Evolutionary conservation across 2,329 filamentous ascomycete genomes (phyloP).

Genomic region (Colletotrichum theobromicola): DNA sequence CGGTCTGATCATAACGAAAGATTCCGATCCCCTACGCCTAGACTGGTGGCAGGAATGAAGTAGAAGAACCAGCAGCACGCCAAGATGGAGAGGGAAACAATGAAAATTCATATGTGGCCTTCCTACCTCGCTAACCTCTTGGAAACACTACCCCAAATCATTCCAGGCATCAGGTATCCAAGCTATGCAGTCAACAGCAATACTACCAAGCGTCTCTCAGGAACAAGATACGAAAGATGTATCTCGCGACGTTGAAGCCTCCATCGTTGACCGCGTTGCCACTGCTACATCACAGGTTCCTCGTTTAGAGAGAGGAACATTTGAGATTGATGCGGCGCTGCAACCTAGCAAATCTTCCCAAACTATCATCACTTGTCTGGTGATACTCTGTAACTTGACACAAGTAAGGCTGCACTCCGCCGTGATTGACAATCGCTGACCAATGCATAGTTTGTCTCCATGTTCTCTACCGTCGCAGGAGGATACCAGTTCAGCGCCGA

Average conservation of each 20-base stretch:
- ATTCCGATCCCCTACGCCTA: fast-evolving
- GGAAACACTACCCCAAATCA: not conserved
- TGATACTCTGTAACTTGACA: not conserved
- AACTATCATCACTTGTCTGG: not conserved
- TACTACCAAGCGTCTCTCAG: not conserved
- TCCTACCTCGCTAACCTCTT: not conserved
- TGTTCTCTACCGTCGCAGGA: not conserved
- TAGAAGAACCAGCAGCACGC: not conserved
- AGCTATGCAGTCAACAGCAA: not conserved
- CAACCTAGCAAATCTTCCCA: not conserved
- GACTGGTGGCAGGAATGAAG: not conserved
- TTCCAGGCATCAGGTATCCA: not conserved
- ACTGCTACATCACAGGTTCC: not conserved
- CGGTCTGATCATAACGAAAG: not conserved
- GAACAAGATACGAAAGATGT: not conserved
- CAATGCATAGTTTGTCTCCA: not conserved
- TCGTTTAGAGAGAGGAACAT: not conserved
- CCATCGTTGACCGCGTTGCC: not conserved
- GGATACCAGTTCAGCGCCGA: not conserved
- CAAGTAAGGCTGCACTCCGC: not conserved
- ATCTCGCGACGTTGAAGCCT: not conserved
- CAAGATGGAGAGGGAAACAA: not conserved
- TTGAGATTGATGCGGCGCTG: not conserved
- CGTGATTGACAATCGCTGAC: not conserved
- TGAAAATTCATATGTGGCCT: not conserved